phyloP scores from a whole-genome alignment of 768 basidiomycete species.

The Boletus bicolor region DNA sequence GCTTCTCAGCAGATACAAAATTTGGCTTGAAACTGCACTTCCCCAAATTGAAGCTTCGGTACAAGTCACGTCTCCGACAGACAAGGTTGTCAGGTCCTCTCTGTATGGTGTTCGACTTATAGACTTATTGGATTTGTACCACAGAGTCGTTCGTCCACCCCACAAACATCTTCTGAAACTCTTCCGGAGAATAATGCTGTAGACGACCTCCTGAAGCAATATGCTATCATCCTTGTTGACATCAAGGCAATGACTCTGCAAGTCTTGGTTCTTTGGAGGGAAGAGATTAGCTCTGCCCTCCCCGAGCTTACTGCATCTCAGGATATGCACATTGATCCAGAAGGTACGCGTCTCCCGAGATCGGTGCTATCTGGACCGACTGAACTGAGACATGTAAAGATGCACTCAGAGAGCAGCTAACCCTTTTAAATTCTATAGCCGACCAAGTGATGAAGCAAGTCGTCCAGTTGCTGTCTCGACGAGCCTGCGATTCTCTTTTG shows the following conservation, averaged over 20 bases:
- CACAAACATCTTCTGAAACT: constrained; percentile 46
- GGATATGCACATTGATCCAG: constrained; percentile 35
- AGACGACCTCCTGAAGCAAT: constrained; percentile 70
- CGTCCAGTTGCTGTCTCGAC: constrained; percentile 63
- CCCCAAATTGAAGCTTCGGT: constrained; percentile 40
- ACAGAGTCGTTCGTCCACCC: constrained; percentile 50
- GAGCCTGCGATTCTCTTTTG: constrained; percentile 82
- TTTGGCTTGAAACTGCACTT: constrained; percentile 67
- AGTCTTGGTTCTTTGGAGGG: constrained; percentile 59
- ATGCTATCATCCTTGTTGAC: constrained; percentile 66
- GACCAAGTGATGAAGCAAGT: constrained; percentile 62
- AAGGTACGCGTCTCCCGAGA: constrained; percentile 45
- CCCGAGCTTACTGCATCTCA: constrained; percentile 40
- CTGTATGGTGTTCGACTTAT: background rate
- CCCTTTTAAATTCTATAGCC: constrained; percentile 47
- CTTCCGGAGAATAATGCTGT: constrained; percentile 51
- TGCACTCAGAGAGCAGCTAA: constrained; percentile 53
- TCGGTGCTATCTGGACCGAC: background rate
- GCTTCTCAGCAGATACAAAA: constrained; percentile 77
- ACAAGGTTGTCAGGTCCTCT: constrained; percentile 32
- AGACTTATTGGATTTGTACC: constrained; percentile 14
- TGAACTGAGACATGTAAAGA: constrained; percentile 34
- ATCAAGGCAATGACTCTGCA: constrained; percentile 55
- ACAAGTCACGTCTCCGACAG: constrained; percentile 34
- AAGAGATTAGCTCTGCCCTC: constrained; percentile 61